Percentiles rank a stretch among this genome's conserved stretches.
Evolutionary conservation across 78 protist genomes (phyloP).

Genomic region (Cavenderia fasciculata): DNA sequence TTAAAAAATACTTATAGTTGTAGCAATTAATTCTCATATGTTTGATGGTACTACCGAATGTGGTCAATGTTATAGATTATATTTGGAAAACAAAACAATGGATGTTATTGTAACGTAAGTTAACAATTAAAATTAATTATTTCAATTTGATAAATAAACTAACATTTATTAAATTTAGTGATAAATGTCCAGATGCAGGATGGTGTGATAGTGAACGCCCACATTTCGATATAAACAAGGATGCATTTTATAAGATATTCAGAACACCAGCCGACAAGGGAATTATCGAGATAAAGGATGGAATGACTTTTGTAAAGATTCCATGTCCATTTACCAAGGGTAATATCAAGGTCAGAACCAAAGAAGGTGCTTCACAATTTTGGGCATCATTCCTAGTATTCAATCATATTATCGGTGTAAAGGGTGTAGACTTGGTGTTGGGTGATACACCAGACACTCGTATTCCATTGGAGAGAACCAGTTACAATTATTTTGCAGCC

Average conservation of each 20-base stretch:
- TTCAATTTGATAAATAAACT: not conserved
- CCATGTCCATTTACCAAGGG: too few relatives aligned
- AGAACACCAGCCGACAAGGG: too few relatives aligned
- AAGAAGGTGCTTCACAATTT: not conserved
- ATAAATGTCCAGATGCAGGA: slow-evolving; percentile 18
- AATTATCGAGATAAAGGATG: too few relatives aligned
- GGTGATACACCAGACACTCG: not conserved
- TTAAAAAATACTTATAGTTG: too few relatives aligned
- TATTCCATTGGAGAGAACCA: not conserved
- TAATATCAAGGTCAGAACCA: not conserved
- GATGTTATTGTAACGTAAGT: not conserved
- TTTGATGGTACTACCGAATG: not conserved
- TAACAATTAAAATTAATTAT: not conserved
- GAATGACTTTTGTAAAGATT: too few relatives aligned
- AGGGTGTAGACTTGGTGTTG: not conserved
- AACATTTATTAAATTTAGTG: too few relatives aligned
- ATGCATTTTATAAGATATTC: too few relatives aligned
- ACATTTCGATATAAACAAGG: not conserved
- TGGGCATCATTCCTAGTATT: slow-evolving; percentile 3
- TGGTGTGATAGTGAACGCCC: not conserved
- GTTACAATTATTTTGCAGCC: not conserved
- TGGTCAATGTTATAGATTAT: not conserved
- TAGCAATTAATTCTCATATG: not conserved
- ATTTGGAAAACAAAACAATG: not conserved
- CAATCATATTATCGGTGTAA: not conserved